A percentile compares a stretch with the other conserved stretches of the same genome.
phyloP scores from a whole-genome alignment of 495 filamentous ascomycete genomes.

The Penicillium cosmopolitanum region DNA sequence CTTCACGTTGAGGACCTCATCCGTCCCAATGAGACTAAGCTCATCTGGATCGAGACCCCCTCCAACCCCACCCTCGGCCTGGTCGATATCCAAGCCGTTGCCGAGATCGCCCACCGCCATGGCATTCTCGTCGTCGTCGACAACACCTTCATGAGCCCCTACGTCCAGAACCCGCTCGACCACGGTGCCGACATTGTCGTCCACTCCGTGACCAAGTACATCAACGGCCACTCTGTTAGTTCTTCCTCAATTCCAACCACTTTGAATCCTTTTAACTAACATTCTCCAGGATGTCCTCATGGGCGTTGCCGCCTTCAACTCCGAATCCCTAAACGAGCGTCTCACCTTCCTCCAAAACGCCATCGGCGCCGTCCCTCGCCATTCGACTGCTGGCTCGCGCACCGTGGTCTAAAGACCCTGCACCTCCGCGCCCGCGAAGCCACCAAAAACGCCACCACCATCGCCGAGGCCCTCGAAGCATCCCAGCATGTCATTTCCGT shows the following conservation, averaged over 20 bases:
- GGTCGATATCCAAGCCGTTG: constrained; percentile 88
- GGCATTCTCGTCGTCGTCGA: constrained; percentile 96
- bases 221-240: constrained; percentile 85
- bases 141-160: constrained; percentile 97
- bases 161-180: constrained; percentile 92
- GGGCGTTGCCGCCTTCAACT: constrained; percentile 96
- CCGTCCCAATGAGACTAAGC: constrained; percentile 78
- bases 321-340: constrained; percentile 71
- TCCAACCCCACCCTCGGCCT: constrained; percentile 91
- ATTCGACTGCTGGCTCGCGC: constrained; percentile 99
- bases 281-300: constrained; percentile 82
- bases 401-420: constrained; percentile 94
- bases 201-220: constrained; percentile 99
- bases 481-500: constrained; percentile 85
- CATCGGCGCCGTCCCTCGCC: constrained; percentile 89
- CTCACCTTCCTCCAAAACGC: constrained; percentile 95
- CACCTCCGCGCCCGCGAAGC: constrained; percentile 90
- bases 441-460: constrained; percentile 73
- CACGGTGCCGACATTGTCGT: constrained; percentile 97
- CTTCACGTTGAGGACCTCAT: constrained; percentile 82
- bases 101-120: constrained; percentile 78
- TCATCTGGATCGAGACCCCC: constrained; percentile 97
- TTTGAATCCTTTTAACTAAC: background rate
- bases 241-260: constrained; percentile 24
- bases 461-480: constrained; percentile 75